Evolutionary conservation across 2,329 filamentous ascomycete genomes (phyloP), one percentile per base, ranked within the genome.

Genomic region (Talaromyces sp.): DNA sequence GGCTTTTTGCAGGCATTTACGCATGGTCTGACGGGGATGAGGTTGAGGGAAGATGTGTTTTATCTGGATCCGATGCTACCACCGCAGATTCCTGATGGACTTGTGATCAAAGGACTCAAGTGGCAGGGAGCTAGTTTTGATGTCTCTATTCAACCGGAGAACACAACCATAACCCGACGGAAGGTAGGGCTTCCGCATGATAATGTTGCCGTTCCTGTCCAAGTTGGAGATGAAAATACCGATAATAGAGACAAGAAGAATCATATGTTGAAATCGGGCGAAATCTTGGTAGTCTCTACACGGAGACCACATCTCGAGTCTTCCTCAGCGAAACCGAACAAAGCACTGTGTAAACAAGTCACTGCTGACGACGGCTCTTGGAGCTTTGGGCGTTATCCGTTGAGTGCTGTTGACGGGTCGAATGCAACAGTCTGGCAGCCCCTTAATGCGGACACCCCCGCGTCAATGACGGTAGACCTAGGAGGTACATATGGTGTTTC

Each of bases 371-470:
- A 57, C 14, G 34, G 56, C 18, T 23, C 52, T 28, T 63, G 61
- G 61, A 57, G 56, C 30, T 63, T 60, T 63, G 57, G 61, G 6
- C 31, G 54, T 9, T 63, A 63, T 52, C 61, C 61, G 7, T 23
- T 40, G 34, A 57, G 61, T 23, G n/a, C 44, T 12, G 61, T 63
- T 6, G 61, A 63, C 28, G 61, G 61, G 3, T 63, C 61, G 1
- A 61, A 63, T 33, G 61, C 61, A 12, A 63, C 61, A 16, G 30
- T 61, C 30, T 63, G 61, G 61, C 61, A 63, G 58, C 57, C 61
- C 2, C 34, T 6, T 51, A 27, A 18, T 14, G 57, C 61, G 34
- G 6, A 28, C 2, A 33, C 16, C 10, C 50, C 50, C 3, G 14
- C 50, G 16, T 60, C 61, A 7, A 54, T 63, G 3, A 61, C 53